These are phyloP conservation scores for Amylostereum areolatum DNA, from an alignment of 1,284 basidiomycete genomes.

Conservation along the genomic window DNA sequence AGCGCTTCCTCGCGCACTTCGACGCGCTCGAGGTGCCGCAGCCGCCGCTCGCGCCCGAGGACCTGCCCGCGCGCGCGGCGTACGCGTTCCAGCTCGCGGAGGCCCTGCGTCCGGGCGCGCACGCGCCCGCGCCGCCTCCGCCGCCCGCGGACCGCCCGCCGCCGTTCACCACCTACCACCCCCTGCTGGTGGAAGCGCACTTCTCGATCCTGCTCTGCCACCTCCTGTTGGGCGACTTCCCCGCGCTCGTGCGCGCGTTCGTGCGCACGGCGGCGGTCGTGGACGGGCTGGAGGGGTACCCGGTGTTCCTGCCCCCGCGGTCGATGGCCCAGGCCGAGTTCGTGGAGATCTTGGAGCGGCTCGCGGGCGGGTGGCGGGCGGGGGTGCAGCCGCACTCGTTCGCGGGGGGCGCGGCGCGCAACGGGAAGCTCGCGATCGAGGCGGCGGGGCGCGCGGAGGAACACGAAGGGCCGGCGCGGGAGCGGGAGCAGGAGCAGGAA, in stretches of 20 bases:
- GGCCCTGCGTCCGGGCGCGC: constrained; percentile 54
- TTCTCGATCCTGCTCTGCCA: constrained; percentile 69
- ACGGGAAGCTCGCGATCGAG: constrained; percentile 40
- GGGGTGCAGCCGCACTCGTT: constrained; percentile 54
- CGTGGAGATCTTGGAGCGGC: constrained; percentile 70
- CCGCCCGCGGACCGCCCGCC: constrained; percentile 62
- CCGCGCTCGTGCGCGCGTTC: constrained; percentile 53
- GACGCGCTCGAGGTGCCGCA: constrained; percentile 52
- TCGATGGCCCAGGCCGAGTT: constrained; percentile 85
- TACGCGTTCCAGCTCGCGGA: constrained; percentile 65
- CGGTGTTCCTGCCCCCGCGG: constrained; percentile 74
- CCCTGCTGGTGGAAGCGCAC: constrained; percentile 76
- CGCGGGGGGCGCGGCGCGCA: constrained; percentile 14
- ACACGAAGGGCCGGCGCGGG: no score
- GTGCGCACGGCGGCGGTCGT: constrained; percentile 57
- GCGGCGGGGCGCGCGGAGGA: constrained; percentile 11
- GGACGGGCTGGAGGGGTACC: constrained; percentile 78
- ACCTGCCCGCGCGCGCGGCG: constrained; percentile 51
- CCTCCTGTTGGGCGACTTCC: constrained; percentile 70
- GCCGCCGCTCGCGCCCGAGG: constrained; percentile 29
- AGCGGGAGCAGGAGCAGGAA: no score
- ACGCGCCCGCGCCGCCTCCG: constrained; percentile 28
- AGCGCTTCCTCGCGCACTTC: constrained; percentile 74
- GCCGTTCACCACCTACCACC: no score
- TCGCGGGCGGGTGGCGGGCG: constrained; percentile 62